Base-by-base conservation (phyloP, 768 basidiomycete genomes). In the Cyathus striatus region DNA sequence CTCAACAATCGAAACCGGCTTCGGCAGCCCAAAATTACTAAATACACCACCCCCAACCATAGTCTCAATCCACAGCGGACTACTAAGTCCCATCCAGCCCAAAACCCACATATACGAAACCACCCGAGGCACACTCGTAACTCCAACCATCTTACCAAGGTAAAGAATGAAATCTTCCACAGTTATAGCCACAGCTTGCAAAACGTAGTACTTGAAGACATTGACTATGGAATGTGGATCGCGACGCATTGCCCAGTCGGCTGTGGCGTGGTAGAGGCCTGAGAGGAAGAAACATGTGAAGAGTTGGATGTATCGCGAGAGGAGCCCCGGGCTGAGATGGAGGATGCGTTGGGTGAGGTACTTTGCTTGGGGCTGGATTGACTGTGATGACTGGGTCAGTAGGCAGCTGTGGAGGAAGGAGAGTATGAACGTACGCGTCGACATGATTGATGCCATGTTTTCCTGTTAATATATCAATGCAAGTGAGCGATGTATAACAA, bases 201-300 rank as follows among this genome's bases (percentile, higher is more conserved):
- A n/a, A 9, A 58, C 13, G 39, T 61, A 66, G 51, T 61, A 64
- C 12, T 44, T 33, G n/a, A 24, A 48, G 17, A 9, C 20, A 36
- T 36, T 12, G 13, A 13, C 9, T 18, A 18, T 18, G 2, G 18
- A 14, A 18, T 36, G 13, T 13, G 18, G 13, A 20, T 36, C 20
- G 12, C 17, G 10, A 9, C 9, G 13, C 9, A 36, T 18, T 9
- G 35, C 18, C 43, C 43, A 51, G 32, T 51, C 46, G 5, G 24
- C 47, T 17, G 21, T 27, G 17, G 23, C 35, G 41, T 68, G 64
- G 9, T 61, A 27, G 3, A 64, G 17, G 2, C 57, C 61, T 1
- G 66, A 65, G 7, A 66, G 41, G 20, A 55, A 23, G 49, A 66
- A 66, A 4, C 52, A 64, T 23, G 51, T 47, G 44, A 62, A 61